Conservation (phyloP, 148 eudicot species). For the Rhododendron ovatum region DNA sequence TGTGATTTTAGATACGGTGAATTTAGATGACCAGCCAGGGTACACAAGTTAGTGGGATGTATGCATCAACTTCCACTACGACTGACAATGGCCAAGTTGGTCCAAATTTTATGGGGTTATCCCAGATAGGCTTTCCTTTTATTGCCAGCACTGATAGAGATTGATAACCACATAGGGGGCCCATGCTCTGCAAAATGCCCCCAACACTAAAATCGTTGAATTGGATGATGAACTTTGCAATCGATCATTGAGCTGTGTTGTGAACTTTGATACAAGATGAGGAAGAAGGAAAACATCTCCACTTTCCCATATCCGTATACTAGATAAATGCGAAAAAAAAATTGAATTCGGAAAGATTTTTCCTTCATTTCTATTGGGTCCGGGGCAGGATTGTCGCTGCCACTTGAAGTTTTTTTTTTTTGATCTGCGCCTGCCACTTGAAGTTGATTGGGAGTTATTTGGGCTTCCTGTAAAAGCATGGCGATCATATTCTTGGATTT, state of each 20-base stretch:
- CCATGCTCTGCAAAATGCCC: neutral
- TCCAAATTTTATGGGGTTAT: conserved; percentile 2
- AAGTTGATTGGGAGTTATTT: neutral
- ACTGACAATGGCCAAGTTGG: conserved; percentile 3
- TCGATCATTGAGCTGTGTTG: no score
- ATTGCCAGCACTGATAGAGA: conserved; percentile 18
- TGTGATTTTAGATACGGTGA: neutral
- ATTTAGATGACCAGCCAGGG: neutral
- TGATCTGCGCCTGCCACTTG: neutral
- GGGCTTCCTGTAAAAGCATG: neutral
- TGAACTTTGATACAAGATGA: no score
- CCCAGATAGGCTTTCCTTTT: neutral
- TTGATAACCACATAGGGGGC: conserved; percentile 19
- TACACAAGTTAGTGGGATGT: conserved; percentile 44
- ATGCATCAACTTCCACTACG: conserved; percentile 28
- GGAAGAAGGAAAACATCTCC: no score
- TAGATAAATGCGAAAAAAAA: no score
- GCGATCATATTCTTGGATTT: neutral
- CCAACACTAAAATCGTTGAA: neutral
- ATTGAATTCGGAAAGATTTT: no score
- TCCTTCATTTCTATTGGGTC: no score
- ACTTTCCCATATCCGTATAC: no score
- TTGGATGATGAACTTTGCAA: no score
- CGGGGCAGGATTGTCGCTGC: neutral
- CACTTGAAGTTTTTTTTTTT: neutral